Evolutionary conservation across 75 land plant species (phyloP).

Genomic region (Cryptomeria japonica): DNA sequence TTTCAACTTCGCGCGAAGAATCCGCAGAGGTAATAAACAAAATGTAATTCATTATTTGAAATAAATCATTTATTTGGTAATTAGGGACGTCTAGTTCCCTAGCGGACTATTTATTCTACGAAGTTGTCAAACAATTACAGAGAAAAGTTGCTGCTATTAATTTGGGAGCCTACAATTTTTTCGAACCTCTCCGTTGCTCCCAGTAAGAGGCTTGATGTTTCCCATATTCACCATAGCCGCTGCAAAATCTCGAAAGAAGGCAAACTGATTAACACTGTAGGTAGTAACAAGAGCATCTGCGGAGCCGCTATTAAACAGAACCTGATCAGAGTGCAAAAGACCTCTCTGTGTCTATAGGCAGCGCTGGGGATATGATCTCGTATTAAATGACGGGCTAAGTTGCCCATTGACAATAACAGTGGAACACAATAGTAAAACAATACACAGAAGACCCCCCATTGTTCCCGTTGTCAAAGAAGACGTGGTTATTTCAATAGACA

Average conservation of each 20-base stretch:
- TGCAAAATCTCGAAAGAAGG: neutral
- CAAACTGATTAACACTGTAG: neutral
- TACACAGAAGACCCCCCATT: too few species aligned
- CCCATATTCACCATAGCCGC: conserved; percentile 11
- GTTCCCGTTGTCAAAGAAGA: too few species aligned
- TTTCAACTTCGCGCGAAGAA: too few species aligned
- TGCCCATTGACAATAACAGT: neutral
- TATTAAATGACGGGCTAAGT: conserved; percentile 16
- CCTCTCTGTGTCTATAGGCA: neutral
- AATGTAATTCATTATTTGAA: too few species aligned
- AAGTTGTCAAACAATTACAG: too few species aligned
- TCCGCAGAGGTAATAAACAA: too few species aligned
- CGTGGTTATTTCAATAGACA: too few species aligned
- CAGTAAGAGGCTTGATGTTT: conserved; percentile 1
- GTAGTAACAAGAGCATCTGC: neutral
- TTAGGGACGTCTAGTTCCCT: too few species aligned
- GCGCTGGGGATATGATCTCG: conserved; percentile 9
- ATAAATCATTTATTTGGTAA: too few species aligned
- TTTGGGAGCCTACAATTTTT: neutral
- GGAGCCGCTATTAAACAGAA: neutral
- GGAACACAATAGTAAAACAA: neutral
- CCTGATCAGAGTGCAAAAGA: conserved; percentile 6
- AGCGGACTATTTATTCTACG: too few species aligned
- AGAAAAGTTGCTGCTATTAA: too few species aligned
- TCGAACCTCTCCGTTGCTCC: neutral